Percentiles rank a stretch among this genome's conserved stretches.
Evolutionary conservation across 1,139 yeast species (phyloP).

Genomic region (Pichia terricola): DNA sequence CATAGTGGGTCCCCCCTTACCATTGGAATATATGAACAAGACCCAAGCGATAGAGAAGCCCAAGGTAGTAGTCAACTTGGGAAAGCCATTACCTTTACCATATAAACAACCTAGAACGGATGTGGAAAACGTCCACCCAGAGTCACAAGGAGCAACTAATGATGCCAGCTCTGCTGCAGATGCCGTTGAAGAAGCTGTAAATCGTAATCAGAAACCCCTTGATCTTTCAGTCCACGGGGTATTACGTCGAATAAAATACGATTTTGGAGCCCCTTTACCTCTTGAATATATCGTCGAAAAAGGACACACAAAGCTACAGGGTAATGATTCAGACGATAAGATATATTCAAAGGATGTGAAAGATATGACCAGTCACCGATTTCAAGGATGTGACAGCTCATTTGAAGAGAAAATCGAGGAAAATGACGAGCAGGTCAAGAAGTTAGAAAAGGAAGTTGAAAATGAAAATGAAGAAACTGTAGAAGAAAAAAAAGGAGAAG

Average conservation of each 20-base stretch:
- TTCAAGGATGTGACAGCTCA: neutral
- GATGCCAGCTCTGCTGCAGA: neutral
- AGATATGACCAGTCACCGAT: neutral
- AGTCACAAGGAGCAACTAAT: neutral
- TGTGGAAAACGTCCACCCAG: neutral
- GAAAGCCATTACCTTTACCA: conserved; percentile 9
- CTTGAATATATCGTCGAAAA: conserved; percentile 1
- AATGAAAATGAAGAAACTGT: neutral
- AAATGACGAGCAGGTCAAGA: neutral
- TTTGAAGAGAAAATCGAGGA: neutral
- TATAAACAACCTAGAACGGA: neutral
- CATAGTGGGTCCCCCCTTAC: neutral
- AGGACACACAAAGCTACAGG: neutral
- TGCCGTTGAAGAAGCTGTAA: neutral
- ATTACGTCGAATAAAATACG: neutral
- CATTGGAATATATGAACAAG: too few species aligned
- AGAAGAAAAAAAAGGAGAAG: neutral
- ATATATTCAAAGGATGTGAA: neutral
- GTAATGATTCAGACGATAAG: neutral
- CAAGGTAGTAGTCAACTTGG: conserved; percentile 1
- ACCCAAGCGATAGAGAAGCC: neutral
- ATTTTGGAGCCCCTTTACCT: conserved; percentile 7
- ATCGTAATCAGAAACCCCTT: too few species aligned
- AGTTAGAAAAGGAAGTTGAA: neutral
- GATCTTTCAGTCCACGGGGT: too few species aligned